Percentiles rank a stretch among this genome's conserved stretches.
Conservation (phyloP, 1,284 basidiomycete species). For the Trichosporon inkin region DNA sequence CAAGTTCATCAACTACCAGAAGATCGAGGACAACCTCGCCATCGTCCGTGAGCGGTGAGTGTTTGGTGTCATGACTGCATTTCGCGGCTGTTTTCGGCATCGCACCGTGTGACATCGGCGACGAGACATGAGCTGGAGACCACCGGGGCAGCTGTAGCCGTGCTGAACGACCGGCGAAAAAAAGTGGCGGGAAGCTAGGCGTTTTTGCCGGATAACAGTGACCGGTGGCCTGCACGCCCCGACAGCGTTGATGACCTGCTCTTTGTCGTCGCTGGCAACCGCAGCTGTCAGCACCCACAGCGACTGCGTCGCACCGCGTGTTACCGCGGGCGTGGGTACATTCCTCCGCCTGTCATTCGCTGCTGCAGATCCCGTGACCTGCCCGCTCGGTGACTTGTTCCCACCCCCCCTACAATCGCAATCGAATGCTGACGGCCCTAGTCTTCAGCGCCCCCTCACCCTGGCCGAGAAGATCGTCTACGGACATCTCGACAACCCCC, state of each 20-base stretch:
- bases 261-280: too few species aligned
- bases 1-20: constrained; percentile 91
- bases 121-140: too few species aligned
- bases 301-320: neutral
- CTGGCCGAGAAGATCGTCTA: constrained; percentile 98
- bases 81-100: too few species aligned
- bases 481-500: constrained; percentile 93
- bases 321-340: neutral
- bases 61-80: neutral
- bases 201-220: too few species aligned
- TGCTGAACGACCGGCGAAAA: neutral
- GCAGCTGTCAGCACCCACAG: too few species aligned
- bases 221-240: neutral
- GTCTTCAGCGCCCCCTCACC: constrained; percentile 87
- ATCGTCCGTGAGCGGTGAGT: constrained; percentile 74
- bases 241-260: neutral
- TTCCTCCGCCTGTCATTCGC: neutral
- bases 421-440: constrained; percentile 43
- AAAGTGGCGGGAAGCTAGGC: neutral
- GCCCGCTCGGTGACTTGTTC: neutral
- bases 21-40: constrained; percentile 90
- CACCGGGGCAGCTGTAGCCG: too few species aligned
- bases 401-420: neutral
- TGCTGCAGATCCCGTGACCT: neutral
- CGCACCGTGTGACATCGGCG: neutral